Percentiles rank a stretch among this genome's conserved stretches.
Conservation (phyloP, 2,329 filamentous ascomycete species). For the Neopestalotiopsis clavispora region DNA sequence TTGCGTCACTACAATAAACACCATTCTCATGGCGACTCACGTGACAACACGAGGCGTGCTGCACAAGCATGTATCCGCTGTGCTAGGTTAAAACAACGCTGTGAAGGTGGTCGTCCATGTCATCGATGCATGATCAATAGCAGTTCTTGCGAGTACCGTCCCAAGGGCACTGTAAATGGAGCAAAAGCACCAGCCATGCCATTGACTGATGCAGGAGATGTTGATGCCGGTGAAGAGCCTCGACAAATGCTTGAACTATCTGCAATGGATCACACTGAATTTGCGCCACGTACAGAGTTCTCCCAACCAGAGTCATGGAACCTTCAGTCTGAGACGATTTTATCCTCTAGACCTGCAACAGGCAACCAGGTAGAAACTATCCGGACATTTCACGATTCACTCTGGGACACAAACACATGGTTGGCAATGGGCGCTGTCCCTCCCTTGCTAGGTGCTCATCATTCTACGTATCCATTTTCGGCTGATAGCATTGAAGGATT, state of each 20-base stretch:
- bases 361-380: no score
- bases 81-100: not conserved
- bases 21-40: not conserved
- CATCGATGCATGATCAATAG: not conserved
- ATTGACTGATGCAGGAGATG: not conserved
- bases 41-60: not conserved
- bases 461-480: no score
- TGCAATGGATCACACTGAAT: not conserved
- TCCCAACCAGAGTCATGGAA: not conserved
- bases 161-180: not conserved
- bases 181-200: not conserved
- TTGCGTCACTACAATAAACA: not conserved
- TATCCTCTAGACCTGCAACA: no score
- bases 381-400: no score
- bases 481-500: not conserved
- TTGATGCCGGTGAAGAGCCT: not conserved
- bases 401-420: no score
- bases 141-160: not conserved
- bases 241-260: not conserved
- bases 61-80: not conserved
- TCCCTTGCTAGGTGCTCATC: no score
- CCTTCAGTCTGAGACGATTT: no score
- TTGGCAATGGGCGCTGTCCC: no score
- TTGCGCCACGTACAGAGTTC: no score
- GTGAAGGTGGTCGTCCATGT: not conserved